Conservation (phyloP, 2,329 filamentous ascomycete species). For the Colletotrichum sp. region DNA sequence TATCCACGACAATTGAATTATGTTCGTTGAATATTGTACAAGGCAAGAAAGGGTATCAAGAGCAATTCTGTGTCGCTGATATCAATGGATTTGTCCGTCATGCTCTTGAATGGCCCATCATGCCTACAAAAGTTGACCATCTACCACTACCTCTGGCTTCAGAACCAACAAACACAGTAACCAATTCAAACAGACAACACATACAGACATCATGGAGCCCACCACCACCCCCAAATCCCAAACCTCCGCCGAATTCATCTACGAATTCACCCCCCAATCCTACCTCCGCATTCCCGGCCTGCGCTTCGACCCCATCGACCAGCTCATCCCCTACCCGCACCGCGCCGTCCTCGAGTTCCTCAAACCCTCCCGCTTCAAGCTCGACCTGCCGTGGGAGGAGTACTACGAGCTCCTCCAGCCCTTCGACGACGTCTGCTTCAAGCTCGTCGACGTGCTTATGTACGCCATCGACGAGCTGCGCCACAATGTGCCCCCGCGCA, state of each 20-base stretch:
- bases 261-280: neutral
- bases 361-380: neutral
- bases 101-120: rapidly evolving
- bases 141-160: neutral
- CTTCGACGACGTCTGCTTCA: constrained; percentile 1
- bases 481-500: neutral
- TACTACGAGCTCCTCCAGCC: constrained; percentile 6
- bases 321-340: neutral
- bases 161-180: rapidly evolving
- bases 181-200: neutral
- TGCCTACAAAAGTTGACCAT: neutral
- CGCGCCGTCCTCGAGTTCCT: neutral
- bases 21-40: neutral
- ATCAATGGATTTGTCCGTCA: neutral
- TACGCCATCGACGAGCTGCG: neutral
- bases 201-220: neutral
- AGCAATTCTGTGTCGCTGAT: neutral
- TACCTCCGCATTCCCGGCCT: constrained; percentile 16
- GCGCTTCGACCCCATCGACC: neutral
- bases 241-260: neutral
- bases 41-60: neutral
- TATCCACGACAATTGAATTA: neutral
- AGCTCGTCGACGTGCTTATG: constrained; percentile 1
- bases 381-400: neutral
- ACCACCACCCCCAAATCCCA: neutral